Conservation (phyloP, 768 basidiomycete species). For the Tulasnella calospora region DNA sequence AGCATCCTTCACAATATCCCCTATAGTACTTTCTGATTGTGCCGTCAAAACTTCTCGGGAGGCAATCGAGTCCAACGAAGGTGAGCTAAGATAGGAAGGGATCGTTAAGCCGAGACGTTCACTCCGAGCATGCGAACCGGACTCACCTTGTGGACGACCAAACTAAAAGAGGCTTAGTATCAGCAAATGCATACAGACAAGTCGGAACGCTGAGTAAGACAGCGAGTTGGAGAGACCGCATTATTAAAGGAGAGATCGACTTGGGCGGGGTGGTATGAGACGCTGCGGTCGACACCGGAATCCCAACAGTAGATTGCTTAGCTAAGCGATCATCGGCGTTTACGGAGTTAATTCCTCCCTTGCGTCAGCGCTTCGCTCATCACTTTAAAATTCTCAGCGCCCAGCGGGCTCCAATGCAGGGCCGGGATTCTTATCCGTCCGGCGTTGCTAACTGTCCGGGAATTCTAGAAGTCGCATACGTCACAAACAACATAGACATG, state of each 20-base stretch:
- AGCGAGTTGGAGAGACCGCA: not conserved
- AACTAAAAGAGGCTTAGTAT: conserved; percentile 2
- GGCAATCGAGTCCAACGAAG: not conserved
- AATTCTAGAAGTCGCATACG: no score
- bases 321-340: not conserved
- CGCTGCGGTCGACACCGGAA: not conserved
- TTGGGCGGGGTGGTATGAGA: not conserved
- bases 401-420: not conserved
- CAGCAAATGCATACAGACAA: conserved; percentile 5
- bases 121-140: not conserved
- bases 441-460: no score
- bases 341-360: not conserved
- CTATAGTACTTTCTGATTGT: not conserved
- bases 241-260: conserved; percentile 4
- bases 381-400: not conserved
- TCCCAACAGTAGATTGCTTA: conserved; percentile 1
- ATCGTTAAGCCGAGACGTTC: not conserved
- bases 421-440: not conserved
- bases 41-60: not conserved
- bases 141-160: conserved; percentile 20
- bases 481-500: no score
- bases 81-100: not conserved
- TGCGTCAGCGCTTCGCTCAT: not conserved
- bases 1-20: not conserved
- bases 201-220: not conserved